Evolutionary conservation across 2,329 filamentous ascomycete genomes (phyloP), one percentile per base, ranked within the genome.

Genomic region (Ceratocystis huliohia): DNA sequence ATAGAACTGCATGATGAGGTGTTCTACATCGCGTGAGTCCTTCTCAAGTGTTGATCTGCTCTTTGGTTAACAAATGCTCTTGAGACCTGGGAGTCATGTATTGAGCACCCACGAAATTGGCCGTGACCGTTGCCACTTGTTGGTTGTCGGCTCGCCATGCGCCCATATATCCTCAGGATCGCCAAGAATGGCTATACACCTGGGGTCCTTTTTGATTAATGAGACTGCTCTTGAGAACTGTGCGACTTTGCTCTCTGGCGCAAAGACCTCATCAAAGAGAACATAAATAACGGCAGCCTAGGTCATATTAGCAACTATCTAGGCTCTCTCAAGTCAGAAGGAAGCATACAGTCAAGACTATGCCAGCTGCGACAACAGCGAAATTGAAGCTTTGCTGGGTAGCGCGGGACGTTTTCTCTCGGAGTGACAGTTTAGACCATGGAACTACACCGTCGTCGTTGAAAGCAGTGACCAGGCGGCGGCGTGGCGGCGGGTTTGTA

Each of bases 321-420:
- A 41, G 10, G 6, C 22, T 59, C 25, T 28, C 37, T 7, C 10
- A 3, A 15, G 10, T 45, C 2, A 37, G 15, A 22, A 57, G 48
- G 25, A 10, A 46, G 71, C 81, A 69, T 80, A 91, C 89, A 45
- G 92, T 96, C 71, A 93, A 79, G 44, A 85, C 81, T 10, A 92
- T 76, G 30, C 93, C 93, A 6, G 87, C 79, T 1, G 91, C 70
- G 7, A 96, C 84, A 69, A 96, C 76, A 70, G 87, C 81, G 70
- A 96, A 85, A 76, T 97, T 96, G 78, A 96, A 88, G 17, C 87
- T 88, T 75, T 96, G 93, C 75, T 96, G 92, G 0, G 90, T 93
- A 7, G 91, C 89, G 48, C 93, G 84, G 28, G 88, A 88, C 2
- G 86, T 85, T 75, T 96, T 96, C 74, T 96, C 93, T 61, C 78